Evolutionary conservation across 345 rosid genomes (phyloP), one percentile per base, ranked within the genome.

Genomic region (Geranium rotundifolium): DNA sequence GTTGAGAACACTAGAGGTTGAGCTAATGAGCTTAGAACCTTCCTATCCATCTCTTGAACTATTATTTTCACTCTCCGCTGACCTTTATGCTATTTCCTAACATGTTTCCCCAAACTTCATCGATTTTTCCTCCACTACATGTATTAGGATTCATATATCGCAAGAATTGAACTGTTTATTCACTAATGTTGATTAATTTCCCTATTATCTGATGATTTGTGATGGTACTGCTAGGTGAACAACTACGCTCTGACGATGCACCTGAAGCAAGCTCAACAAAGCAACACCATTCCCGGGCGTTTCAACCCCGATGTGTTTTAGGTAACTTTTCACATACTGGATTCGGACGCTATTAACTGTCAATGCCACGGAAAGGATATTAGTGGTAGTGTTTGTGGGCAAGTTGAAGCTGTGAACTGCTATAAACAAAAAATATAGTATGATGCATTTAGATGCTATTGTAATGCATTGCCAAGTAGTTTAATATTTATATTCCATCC

Each of bases 1-100:
- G 66, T 12, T 89, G 79, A 85, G 90, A 75, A 81, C 91, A 34
- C 75, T 89, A 23, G 95, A 89, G 95, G 96, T 88, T 20, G 72
- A 65, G 65, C 52, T 9, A 9, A 46, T 14, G 52, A 46, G 10
- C 52, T 46, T 14, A 7, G 10, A 46, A 23, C 14, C 16, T 46
- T 46, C 16, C 8, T 9, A 46, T 46, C 16, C 12, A 14, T 46
- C 52, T 46, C 16, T 9, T 10, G 52, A 46, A 46, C 14, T 46
- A 14, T 7, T 7, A 2, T 46, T 46, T 2, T 46, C 12, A 46
- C 52, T 46, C 16, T 10, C 13, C 3, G 14, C 52, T 46, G 52
- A 7, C 52, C 12, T 10, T 12, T 46, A 7, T 46, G 52, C 52
- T 9, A 46, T 46, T 46, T 46, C 16, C 52, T 14, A 9, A 46